Conservation (phyloP, 306 rosid genomes). For the Betula pendula region DNA sequence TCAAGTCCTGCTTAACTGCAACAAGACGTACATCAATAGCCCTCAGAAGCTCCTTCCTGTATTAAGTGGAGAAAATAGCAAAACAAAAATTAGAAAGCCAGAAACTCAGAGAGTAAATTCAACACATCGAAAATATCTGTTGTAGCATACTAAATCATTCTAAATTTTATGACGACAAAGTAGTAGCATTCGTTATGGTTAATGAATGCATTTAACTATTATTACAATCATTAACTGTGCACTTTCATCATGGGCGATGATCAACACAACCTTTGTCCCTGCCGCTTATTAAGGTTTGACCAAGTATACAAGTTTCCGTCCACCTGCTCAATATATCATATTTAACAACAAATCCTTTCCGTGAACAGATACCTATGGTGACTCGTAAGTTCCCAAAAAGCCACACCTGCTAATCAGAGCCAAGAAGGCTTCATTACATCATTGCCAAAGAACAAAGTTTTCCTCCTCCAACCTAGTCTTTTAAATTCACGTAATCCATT, state of each 20-base stretch:
- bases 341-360: background rate
- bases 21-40: conserved; percentile 87
- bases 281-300: background rate
- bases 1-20: conserved; percentile 83
- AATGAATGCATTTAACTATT: background rate
- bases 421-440: background rate
- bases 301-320: background rate
- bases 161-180: background rate
- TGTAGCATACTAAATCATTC: background rate
- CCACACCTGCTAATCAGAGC: background rate
- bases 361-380: background rate
- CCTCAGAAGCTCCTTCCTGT: conserved; percentile 89
- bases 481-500: no score
- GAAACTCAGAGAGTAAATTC: background rate
- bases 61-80: conserved; percentile 13
- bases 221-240: background rate
- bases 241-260: background rate
- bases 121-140: background rate
- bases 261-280: conserved; percentile 2
- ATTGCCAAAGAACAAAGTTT: background rate
- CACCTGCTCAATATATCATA: background rate
- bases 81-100: conserved; percentile 6
- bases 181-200: background rate
- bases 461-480: no score
- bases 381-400: background rate